A percentile compares a stretch with the other conserved stretches of the same genome.
Conservation (phyloP, 257 asterid genomes). For the Forsythia suspensa region DNA sequence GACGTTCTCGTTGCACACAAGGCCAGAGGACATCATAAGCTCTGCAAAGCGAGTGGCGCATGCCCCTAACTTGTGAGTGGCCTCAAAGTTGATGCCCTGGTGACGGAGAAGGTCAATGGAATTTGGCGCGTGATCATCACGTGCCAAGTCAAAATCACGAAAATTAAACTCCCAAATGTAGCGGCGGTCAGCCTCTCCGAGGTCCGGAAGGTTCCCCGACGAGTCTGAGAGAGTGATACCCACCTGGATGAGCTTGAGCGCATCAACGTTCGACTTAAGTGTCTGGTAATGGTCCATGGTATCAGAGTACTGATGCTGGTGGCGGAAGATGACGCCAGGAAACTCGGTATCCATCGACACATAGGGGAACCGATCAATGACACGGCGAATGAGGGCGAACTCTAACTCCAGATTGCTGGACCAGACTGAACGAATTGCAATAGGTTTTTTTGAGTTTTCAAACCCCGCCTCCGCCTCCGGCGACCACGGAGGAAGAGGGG, state of each 20-base stretch:
- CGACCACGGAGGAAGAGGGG: background rate
- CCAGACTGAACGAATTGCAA: constrained; percentile 53
- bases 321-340: constrained; percentile 55
- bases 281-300: constrained; percentile 54
- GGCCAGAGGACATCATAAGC: constrained; percentile 68
- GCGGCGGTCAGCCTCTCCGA: constrained; percentile 32
- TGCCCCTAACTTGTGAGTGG: constrained; percentile 41
- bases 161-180: constrained; percentile 81
- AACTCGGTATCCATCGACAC: constrained; percentile 62
- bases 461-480: constrained; percentile 16
- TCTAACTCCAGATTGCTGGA: constrained; percentile 40
- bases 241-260: constrained; percentile 73
- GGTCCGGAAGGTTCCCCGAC: constrained; percentile 63
- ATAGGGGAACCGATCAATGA: constrained; percentile 36
- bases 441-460: constrained; percentile 18
- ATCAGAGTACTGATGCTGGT: constrained; percentile 33
- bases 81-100: constrained; percentile 61
- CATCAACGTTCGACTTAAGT: constrained; percentile 69
- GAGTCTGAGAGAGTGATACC: constrained; percentile 72
- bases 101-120: constrained; percentile 66
- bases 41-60: constrained; percentile 56
- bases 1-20: constrained; percentile 55
- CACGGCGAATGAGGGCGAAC: constrained; percentile 36
- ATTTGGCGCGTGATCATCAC: constrained; percentile 53
- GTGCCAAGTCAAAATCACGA: constrained; percentile 56